Percentiles rank a stretch among this genome's conserved stretches.
Evolutionary conservation across 225 moss, liverwort and hornwort species (phyloP).

Genomic region (Bryum argenteum): DNA sequence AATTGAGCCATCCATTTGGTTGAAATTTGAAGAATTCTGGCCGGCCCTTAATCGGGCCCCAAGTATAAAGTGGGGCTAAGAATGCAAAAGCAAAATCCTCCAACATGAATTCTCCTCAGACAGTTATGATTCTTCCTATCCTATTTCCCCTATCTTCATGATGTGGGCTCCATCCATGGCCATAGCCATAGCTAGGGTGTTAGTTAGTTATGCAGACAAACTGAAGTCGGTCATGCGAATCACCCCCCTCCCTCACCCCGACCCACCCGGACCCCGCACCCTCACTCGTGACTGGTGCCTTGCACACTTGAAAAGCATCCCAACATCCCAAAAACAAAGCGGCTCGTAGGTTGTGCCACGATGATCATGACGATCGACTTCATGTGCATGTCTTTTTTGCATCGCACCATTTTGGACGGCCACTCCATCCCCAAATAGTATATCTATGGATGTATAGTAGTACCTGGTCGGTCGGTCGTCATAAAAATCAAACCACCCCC

Average conservation of each 20-base stretch:
- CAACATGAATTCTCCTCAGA: background rate
- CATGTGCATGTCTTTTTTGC: slow-evolving; percentile 7
- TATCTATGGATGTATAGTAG: background rate
- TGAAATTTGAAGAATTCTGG: too few relatives aligned
- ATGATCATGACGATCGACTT: background rate
- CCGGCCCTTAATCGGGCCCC: too few relatives aligned
- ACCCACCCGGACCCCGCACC: too few relatives aligned
- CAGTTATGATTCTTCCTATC: background rate
- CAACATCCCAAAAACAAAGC: slow-evolving; percentile 3
- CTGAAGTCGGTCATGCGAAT: background rate
- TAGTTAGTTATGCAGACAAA: slow-evolving; percentile 20
- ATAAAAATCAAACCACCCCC: too few relatives aligned
- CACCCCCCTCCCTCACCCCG: background rate
- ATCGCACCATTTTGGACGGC: background rate
- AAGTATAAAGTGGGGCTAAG: too few relatives aligned
- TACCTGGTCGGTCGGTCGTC: too few relatives aligned
- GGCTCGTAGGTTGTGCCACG: background rate
- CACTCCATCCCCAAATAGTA: background rate
- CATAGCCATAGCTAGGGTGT: too few relatives aligned
- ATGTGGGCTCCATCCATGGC: too few relatives aligned
- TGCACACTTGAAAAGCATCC: background rate
- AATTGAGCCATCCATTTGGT: too few relatives aligned
- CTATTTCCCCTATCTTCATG: background rate
- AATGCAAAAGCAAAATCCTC: too few relatives aligned
- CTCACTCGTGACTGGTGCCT: background rate